These are phyloP conservation scores for Aspergillus asperescens DNA, from an alignment of 495 filamentous ascomycete genomes.

Conservation along the genomic window DNA sequence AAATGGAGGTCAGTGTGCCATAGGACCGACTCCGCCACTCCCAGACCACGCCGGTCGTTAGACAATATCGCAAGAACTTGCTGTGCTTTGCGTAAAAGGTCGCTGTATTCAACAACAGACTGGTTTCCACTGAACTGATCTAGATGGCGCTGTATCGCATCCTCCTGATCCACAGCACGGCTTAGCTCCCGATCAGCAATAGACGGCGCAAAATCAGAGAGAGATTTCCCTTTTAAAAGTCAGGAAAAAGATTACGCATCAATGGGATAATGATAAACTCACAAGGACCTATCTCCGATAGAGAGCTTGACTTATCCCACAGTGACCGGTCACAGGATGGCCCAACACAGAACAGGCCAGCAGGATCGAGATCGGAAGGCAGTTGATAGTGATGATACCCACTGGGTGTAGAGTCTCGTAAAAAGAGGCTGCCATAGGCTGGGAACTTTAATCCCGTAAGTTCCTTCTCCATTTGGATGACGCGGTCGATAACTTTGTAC, in stretches of 20 bases:
- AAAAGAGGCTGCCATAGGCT: conserved; percentile 25
- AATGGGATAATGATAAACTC: too few species aligned
- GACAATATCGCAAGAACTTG: conserved; percentile 10
- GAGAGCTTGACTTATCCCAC: too few species aligned
- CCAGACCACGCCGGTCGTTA: conserved; percentile 10
- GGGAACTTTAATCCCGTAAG: conserved; percentile 20
- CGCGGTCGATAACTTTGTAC: conserved; percentile 11
- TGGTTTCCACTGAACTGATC: conserved; percentile 7
- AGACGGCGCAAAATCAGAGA: conserved; percentile 10
- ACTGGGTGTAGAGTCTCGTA: conserved; percentile 16
- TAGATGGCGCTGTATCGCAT: conserved; percentile 16
- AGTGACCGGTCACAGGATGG: too few species aligned
- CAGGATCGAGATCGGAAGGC: too few species aligned
- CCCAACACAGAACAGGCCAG: too few species aligned
- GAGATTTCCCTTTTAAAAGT: conserved; percentile 7
- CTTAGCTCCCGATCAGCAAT: conserved; percentile 10
- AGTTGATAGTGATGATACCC: too few species aligned
- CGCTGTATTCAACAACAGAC: conserved; percentile 16
- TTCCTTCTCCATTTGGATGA: conserved; percentile 27
- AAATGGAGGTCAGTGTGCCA: conserved; percentile 27
- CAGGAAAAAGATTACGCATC: too few species aligned
- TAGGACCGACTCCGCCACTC: conserved; percentile 9
- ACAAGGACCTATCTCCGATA: too few species aligned
- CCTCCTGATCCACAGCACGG: neutral
- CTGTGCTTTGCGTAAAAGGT: conserved; percentile 13